A percentile compares a stretch with the other conserved stretches of the same genome.
phyloP scores from a whole-genome alignment of 2,329 filamentous ascomycete species.

The Thelonectria rubi region DNA sequence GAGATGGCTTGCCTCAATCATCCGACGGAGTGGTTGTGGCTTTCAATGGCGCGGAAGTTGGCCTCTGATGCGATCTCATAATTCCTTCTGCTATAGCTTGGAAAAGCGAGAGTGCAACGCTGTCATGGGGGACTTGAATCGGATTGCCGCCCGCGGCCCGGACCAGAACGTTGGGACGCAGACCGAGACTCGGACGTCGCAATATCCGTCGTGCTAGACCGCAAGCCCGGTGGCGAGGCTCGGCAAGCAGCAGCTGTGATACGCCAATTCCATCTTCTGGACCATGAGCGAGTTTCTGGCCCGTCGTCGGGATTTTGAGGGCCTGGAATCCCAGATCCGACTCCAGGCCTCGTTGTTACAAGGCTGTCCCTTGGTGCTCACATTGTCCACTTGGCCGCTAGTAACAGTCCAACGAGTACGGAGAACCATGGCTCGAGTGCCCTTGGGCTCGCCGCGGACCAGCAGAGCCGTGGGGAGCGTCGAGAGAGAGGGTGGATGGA shows the following conservation, averaged over 20 bases:
- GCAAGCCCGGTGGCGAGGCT: conserved; percentile 11
- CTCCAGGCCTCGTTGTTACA: conserved; percentile 25
- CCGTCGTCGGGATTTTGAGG: conserved; percentile 14
- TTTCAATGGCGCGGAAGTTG: conserved; percentile 27
- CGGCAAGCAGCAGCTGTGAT: conserved; percentile 20
- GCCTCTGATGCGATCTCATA: conserved; percentile 29
- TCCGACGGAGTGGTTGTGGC: conserved; percentile 33
- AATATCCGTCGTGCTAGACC: conserved; percentile 14
- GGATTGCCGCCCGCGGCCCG: conserved; percentile 17
- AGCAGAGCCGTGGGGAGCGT: conserved; percentile 19
- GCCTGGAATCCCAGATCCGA: conserved; percentile 3
- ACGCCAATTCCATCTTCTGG: conserved; percentile 32
- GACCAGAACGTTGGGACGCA: conserved; percentile 22
- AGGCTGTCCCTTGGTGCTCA: conserved; percentile 35
- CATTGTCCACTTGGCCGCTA: conserved; percentile 28
- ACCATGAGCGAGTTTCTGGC: conserved; percentile 30
- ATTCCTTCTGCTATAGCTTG: conserved; percentile 21
- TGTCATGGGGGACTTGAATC: conserved; percentile 6
- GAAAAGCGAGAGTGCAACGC: conserved; percentile 15
- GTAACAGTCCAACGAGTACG: conserved; percentile 8
- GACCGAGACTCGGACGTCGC: conserved; percentile 21
- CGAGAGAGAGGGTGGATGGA: conserved; percentile 23
- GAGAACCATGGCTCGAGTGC: conserved; percentile 20
- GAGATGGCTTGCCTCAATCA: conserved; percentile 27
- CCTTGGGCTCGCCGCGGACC: conserved; percentile 22